Percentiles rank a stretch among this genome's conserved stretches.
Evolutionary conservation across 805 yeast species (phyloP).

Genomic region (Wickerhamiella azymoides): DNA sequence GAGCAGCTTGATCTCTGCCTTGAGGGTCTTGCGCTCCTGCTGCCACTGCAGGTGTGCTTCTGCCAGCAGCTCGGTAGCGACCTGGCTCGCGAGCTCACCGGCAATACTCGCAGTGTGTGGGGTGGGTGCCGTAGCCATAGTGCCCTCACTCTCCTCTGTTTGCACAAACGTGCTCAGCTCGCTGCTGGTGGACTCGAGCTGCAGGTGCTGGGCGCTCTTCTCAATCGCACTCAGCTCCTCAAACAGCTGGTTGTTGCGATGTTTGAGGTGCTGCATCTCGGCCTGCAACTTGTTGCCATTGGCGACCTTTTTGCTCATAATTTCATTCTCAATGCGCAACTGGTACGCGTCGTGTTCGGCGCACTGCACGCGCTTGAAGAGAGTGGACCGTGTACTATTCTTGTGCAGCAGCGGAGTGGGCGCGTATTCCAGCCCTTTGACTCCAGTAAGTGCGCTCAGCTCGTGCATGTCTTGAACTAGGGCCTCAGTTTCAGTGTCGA

Average conservation of each 20-base stretch:
- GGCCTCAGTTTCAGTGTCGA: too few relatives aligned
- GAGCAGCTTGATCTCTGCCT: background rate
- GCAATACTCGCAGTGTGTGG: too few relatives aligned
- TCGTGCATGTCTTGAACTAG: too few relatives aligned
- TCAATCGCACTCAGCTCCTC: background rate
- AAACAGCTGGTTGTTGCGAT: slow-evolving; percentile 21
- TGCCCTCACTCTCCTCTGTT: too few relatives aligned
- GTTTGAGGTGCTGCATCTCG: slow-evolving; percentile 52
- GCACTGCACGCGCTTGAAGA: background rate
- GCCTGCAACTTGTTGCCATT: slow-evolving; percentile 47
- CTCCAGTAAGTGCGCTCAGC: background rate
- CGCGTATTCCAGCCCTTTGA: background rate
- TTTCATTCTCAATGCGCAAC: slow-evolving; percentile 65
- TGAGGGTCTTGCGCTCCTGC: background rate
- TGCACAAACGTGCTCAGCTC: background rate
- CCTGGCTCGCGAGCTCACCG: too few relatives aligned
- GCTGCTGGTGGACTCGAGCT: background rate
- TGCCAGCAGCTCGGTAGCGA: too few relatives aligned
- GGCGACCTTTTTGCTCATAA: slow-evolving; percentile 45
- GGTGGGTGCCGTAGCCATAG: too few relatives aligned
- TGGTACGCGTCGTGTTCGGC: slow-evolving; percentile 16
- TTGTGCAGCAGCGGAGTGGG: background rate
- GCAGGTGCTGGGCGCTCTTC: background rate
- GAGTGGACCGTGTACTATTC: background rate
- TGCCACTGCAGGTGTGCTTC: too few relatives aligned